Evolutionary conservation across 176 grass and related monocot genomes (phyloP).

Genomic region (Triticum turgidum): DNA sequence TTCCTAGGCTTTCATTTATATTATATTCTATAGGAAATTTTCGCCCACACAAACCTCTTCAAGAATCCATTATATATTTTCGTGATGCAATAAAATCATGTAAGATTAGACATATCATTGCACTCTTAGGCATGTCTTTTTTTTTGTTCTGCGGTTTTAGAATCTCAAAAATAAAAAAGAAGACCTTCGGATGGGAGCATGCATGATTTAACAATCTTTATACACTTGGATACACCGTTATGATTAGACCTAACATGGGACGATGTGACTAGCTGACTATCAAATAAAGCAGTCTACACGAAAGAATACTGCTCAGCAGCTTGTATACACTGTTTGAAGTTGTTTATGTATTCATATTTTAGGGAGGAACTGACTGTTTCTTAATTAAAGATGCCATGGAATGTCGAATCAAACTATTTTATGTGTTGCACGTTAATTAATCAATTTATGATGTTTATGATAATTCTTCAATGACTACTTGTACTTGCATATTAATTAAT

Average conservation of each 20-base stretch:
- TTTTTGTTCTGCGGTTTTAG: neutral
- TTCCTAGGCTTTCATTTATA: too few species aligned
- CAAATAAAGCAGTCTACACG: neutral
- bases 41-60: too few species aligned
- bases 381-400: slow-evolving; percentile 28
- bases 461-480: neutral
- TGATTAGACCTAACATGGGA: neutral
- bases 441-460: neutral
- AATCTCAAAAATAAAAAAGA: neutral
- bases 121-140: neutral
- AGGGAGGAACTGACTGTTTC: neutral
- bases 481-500: neutral
- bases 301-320: neutral
- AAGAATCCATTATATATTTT: neutral
- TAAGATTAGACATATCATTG: neutral
- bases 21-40: too few species aligned
- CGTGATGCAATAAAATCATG: neutral
- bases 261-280: slow-evolving; percentile 9
- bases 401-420: slow-evolving; percentile 22
- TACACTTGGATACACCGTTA: neutral
- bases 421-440: neutral
- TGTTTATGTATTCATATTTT: neutral
- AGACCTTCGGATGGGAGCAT: neutral
- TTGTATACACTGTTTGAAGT: neutral
- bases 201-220: neutral